phyloP scores from a whole-genome alignment of 2,329 filamentous ascomycete genomes.

The Amylocarpus encephaloides region DNA sequence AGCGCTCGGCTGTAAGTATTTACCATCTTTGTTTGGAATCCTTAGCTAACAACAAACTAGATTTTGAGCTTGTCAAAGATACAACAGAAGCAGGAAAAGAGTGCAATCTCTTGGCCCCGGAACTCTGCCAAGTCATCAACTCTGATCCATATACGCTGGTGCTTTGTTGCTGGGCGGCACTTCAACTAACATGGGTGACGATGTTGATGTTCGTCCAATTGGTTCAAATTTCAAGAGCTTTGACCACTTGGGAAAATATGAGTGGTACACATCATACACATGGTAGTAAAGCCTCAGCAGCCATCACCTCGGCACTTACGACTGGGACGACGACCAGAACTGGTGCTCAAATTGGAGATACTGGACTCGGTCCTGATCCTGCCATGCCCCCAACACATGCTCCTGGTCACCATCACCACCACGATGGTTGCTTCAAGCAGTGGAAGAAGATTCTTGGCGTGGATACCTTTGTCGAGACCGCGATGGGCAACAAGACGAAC shows the following conservation, averaged over 20 bases:
- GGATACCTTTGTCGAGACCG: constrained; percentile 89
- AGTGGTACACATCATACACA: constrained; percentile 61
- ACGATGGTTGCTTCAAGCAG: constrained; percentile 64
- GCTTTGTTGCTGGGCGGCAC: constrained; percentile 67
- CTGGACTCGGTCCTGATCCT: constrained; percentile 58
- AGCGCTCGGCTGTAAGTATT: constrained; percentile 60
- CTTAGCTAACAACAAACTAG: constrained; percentile 37
- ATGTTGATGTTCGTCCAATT: constrained; percentile 95
- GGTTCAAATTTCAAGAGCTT: constrained; percentile 81
- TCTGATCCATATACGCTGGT: constrained; percentile 80
- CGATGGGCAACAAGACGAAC: constrained; percentile 58
- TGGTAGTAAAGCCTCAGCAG: constrained; percentile 46
- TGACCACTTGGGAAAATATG: constrained; percentile 98
- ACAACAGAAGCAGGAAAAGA: constrained; percentile 39
- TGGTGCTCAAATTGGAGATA: constrained; percentile 62
- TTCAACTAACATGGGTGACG: constrained; percentile 92
- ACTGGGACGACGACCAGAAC: constrained; percentile 60
- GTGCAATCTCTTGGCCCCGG: constrained; percentile 72
- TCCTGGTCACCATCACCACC: constrained; percentile 43
- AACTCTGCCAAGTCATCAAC: constrained; percentile 69
- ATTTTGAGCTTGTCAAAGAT: constrained; percentile 54
- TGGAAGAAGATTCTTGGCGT: constrained; percentile 84
- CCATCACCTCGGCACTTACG: constrained; percentile 68
- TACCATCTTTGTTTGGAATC: background rate
- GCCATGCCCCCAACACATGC: constrained; percentile 38